Conservation (phyloP, 345 rosid genomes). For the Eucalyptus tenuipes region DNA sequence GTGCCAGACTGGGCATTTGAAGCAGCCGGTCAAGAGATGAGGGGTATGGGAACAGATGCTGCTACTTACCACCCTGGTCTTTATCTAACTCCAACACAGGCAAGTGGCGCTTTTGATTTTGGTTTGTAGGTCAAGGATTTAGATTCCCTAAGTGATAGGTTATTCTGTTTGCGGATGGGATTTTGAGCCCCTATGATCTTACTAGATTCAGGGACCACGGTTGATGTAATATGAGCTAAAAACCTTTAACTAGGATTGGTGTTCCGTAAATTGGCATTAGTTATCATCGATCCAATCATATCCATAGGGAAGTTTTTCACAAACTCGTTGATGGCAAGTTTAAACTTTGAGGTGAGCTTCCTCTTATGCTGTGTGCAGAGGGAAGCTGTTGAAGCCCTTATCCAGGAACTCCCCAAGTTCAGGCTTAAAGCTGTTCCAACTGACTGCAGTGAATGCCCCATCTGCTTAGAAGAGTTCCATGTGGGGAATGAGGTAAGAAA, state of each 20-base stretch:
- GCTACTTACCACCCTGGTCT: slow-evolving; percentile 95
- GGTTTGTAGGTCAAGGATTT: not conserved
- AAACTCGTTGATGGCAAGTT: not conserved
- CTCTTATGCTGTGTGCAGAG: slow-evolving; percentile 24
- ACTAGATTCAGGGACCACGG: not conserved
- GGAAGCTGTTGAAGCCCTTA: slow-evolving; percentile 95
- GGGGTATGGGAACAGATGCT: slow-evolving; percentile 87
- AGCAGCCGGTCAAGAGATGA: slow-evolving; percentile 99
- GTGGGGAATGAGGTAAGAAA: slow-evolving; percentile 76
- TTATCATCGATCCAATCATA: not conserved
- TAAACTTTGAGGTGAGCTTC: not conserved
- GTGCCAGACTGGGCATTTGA: slow-evolving; percentile 99
- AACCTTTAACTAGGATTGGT: not conserved
- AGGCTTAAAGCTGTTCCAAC: slow-evolving; percentile 92
- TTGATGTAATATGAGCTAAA: not conserved
- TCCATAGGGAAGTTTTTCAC: not conserved
- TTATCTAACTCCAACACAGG: slow-evolving; percentile 92
- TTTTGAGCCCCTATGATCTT: not conserved
- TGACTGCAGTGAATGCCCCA: slow-evolving; percentile 97
- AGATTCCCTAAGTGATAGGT: not conserved
- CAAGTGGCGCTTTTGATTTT: not conserved
- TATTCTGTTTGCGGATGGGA: not conserved
- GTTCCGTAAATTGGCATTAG: not conserved
- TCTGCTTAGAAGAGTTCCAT: slow-evolving; percentile 93
- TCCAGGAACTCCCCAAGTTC: slow-evolving; percentile 96